These are phyloP conservation scores for Kodamaea lidongshanica DNA, from an alignment of 805 yeast genomes.

Conservation along the genomic window DNA sequence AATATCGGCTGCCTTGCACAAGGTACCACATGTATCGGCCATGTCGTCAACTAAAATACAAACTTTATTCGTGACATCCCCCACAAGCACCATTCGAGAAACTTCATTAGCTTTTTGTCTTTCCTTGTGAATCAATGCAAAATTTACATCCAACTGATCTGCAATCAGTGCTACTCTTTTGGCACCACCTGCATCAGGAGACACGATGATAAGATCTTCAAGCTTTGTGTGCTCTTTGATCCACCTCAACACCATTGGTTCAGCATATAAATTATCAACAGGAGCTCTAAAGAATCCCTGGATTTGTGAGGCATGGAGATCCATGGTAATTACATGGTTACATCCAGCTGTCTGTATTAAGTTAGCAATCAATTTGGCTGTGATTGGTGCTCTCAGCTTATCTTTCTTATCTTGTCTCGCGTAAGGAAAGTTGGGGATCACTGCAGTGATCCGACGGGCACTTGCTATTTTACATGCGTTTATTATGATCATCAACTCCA, in stretches of 20 bases:
- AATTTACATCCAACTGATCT: slow-evolving; percentile 83
- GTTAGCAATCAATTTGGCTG: slow-evolving; percentile 91
- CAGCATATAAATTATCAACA: slow-evolving; percentile 92
- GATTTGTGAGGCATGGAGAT: slow-evolving; percentile 93
- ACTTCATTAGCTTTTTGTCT: slow-evolving; percentile 94
- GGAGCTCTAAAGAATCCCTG: slow-evolving; percentile 96
- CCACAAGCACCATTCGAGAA: slow-evolving; percentile 90
- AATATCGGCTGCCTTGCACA: slow-evolving; percentile 90
- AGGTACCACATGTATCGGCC: slow-evolving; percentile 98
- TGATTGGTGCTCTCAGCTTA: slow-evolving; percentile 91
- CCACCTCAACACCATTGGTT: slow-evolving; percentile 81
- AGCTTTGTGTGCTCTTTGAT: slow-evolving; percentile 59
- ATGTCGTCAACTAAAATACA: slow-evolving; percentile 92
- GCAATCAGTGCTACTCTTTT: slow-evolving; percentile 94
- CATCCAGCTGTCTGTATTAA: slow-evolving; percentile 91
- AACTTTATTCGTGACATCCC: slow-evolving; percentile 79
- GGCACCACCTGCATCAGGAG: slow-evolving; percentile 99
- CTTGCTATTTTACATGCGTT: slow-evolving; percentile 96
- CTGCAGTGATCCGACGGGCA: slow-evolving; percentile 89
- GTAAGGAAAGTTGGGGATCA: slow-evolving; percentile 91
- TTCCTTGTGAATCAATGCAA: slow-evolving; percentile 95
- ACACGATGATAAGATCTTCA: slow-evolving; percentile 68
- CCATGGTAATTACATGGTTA: slow-evolving; percentile 93
- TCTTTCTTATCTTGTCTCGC: slow-evolving; percentile 98
- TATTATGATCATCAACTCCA: slow-evolving; percentile 84